These are phyloP conservation scores for Theileria annulata DNA, from an alignment of 169 alveolate genomes.

Conservation along the genomic window DNA sequence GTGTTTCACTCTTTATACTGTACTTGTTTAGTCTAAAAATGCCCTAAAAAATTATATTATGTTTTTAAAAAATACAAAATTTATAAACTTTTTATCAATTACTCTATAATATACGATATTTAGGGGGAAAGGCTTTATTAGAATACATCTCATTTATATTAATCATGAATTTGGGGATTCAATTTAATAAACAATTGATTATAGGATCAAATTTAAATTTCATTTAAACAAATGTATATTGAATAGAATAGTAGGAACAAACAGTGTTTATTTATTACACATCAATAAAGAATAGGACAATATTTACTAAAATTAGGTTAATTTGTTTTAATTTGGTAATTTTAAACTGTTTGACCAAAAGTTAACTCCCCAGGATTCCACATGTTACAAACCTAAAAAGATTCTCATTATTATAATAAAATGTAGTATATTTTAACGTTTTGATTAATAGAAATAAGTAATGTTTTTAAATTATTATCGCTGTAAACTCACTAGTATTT, in stretches of 20 bases:
- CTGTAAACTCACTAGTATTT: background rate
- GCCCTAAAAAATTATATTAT: slow-evolving; percentile 20
- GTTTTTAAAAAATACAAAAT: slow-evolving; percentile 12
- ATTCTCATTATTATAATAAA: too few relatives aligned
- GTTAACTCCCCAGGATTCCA: slow-evolving; percentile 14
- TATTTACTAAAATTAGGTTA: background rate
- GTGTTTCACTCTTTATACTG: slow-evolving; percentile 14
- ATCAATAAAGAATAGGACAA: background rate
- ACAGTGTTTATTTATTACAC: slow-evolving; percentile 1
- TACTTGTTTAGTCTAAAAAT: slow-evolving; percentile 21
- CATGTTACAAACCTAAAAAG: background rate
- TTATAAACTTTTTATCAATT: slow-evolving; percentile 48
- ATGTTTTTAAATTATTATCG: background rate
- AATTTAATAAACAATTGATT: background rate
- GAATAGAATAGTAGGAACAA: background rate
- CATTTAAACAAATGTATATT: background rate
- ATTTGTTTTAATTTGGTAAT: background rate
- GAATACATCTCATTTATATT: slow-evolving; percentile 12
- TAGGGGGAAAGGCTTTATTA: slow-evolving; percentile 20
- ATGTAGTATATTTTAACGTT: background rate
- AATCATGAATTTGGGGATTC: background rate
- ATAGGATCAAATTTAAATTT: too few relatives aligned
- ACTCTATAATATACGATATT: slow-evolving; percentile 29
- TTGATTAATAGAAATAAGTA: background rate
- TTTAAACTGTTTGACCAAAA: background rate